Base-by-base conservation (phyloP, 371 early-diverging fungal genomes). In the Syncephalastrum sp. region DNA sequence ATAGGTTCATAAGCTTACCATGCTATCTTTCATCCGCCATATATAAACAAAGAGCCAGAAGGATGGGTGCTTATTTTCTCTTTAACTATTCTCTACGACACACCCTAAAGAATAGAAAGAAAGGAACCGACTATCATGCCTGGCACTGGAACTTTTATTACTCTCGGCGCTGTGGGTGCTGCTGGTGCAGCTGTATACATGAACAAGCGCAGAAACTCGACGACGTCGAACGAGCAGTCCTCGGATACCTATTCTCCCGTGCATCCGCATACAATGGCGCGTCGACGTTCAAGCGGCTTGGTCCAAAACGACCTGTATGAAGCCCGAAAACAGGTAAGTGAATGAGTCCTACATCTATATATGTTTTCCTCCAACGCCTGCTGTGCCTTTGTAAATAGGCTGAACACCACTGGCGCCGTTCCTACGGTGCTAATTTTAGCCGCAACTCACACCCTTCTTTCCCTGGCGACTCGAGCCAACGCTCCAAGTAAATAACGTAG, bases 91-190 rank as follows among this genome's bases (percentile, higher is more conserved):
- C 38, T 10, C 38, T 33, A 5, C 38, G 5, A 10, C 8, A 33
- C 2, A n/a, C n/a, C n/a, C 10, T 10, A 33, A 1, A 33, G 8
- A 33, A 33, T 1, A 33, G 7, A 6, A 29, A 29, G 3, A 33
- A 33, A 33, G 38, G 10, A 33, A 33, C 42, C 53, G 4, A 42
- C 49, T 42, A 64, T 29, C 16, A 77, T 77, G 77, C 74, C 77
- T 51, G 70, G 74, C 24, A 65, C 74, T 48, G 72, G 50, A 53
- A 68, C 77, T 63, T 24, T 77, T 46, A 64, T 77, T 43, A 68
- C 77, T 25, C 49, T 77, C 38, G 74, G 77, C 27, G 77, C 74
- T 15, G 72, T 77, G 23, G 77, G 77, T 29, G 74, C 66, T 44
- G 74, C 67, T 15, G 69, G 69, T 50, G 70, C 73, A 3, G 72